A percentile compares a stretch with the other conserved stretches of the same genome.
Evolutionary conservation across 345 rosid species (phyloP).

Genomic region (Acer campestre): DNA sequence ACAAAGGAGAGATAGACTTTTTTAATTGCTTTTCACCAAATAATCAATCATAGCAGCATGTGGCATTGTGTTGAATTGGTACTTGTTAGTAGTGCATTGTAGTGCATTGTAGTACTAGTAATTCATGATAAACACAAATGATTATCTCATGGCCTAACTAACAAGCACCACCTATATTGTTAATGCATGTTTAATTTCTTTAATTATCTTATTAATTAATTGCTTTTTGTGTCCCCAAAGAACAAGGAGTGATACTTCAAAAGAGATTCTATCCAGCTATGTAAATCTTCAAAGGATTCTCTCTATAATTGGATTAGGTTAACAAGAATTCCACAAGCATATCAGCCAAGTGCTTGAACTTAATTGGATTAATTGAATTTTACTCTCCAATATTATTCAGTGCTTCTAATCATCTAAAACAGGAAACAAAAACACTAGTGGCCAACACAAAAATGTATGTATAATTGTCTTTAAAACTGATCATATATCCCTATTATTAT

Average conservation of each 20-base stretch:
- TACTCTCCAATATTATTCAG: not conserved
- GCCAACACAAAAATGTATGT: slow-evolving; percentile 19
- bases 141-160: slow-evolving; percentile 28
- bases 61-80: slow-evolving; percentile 12
- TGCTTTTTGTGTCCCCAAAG: slow-evolving; percentile 9
- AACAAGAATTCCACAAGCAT: not conserved
- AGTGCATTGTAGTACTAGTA: not conserved
- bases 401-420: slow-evolving; percentile 22
- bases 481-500: not conserved
- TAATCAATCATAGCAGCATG: slow-evolving; percentile 29
- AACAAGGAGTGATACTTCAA: slow-evolving; percentile 13
- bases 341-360: not conserved
- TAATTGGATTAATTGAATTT: not conserved
- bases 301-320: slow-evolving; percentile 17
- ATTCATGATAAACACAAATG: slow-evolving; percentile 15
- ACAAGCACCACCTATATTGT: not conserved
- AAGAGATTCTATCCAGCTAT: slow-evolving; percentile 29
- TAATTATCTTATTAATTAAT: not conserved
- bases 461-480: not conserved
- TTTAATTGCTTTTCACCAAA: slow-evolving; percentile 8
- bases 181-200: not conserved
- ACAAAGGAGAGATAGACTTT: too few species aligned
- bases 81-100: not conserved
- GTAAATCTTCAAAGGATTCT: slow-evolving; percentile 23
- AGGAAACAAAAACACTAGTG: slow-evolving; percentile 2